Conservation (phyloP, 1,284 basidiomycete genomes). For the Apiotrichum porosum region DNA sequence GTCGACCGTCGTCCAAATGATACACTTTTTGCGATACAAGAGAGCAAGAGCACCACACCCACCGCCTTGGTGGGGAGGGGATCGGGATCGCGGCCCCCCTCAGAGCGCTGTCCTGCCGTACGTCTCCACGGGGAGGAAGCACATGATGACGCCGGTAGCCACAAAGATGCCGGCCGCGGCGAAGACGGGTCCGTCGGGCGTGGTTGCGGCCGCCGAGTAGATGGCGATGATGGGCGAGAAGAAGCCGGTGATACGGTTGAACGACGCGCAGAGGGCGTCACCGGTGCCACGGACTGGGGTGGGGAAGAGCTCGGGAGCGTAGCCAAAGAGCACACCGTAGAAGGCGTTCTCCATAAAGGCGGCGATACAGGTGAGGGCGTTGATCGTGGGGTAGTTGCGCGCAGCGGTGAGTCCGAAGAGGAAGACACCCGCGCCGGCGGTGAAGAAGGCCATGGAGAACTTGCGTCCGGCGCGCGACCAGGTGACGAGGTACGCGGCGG, state of each 20-base stretch:
- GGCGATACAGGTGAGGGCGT: slow-evolving; percentile 57
- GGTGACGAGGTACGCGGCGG: slow-evolving; percentile 58
- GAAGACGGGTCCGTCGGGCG: slow-evolving; percentile 54
- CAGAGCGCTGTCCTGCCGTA: slow-evolving; percentile 31
- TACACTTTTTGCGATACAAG: too few species aligned
- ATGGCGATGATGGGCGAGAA: slow-evolving; percentile 34
- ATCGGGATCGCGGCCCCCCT: too few species aligned
- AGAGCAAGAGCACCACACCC: too few species aligned
- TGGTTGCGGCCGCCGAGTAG: slow-evolving; percentile 19
- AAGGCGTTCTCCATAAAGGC: slow-evolving; percentile 53
- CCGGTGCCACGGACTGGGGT: slow-evolving; percentile 62
- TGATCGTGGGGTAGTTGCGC: slow-evolving; percentile 51
- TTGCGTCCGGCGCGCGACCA: slow-evolving; percentile 54
- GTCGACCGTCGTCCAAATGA: too few species aligned
- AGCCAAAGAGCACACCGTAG: slow-evolving; percentile 59
- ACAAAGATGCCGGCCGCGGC: slow-evolving; percentile 57
- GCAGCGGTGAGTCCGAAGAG: slow-evolving; percentile 61
- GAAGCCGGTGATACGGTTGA: slow-evolving; percentile 58
- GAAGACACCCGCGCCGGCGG: slow-evolving; percentile 56
- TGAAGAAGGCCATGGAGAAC: slow-evolving; percentile 54
- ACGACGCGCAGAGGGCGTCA: slow-evolving; percentile 56
- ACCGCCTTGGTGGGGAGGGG: too few species aligned
- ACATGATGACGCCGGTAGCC: slow-evolving; percentile 50
- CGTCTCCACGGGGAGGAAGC: slow-evolving; percentile 60
- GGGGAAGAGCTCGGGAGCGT: slow-evolving; percentile 63